A percentile compares a stretch with the other conserved stretches of the same genome.
These are phyloP conservation scores for Aspergillus conjunctus DNA, from an alignment of 495 filamentous ascomycete genomes.

Conservation along the genomic window DNA sequence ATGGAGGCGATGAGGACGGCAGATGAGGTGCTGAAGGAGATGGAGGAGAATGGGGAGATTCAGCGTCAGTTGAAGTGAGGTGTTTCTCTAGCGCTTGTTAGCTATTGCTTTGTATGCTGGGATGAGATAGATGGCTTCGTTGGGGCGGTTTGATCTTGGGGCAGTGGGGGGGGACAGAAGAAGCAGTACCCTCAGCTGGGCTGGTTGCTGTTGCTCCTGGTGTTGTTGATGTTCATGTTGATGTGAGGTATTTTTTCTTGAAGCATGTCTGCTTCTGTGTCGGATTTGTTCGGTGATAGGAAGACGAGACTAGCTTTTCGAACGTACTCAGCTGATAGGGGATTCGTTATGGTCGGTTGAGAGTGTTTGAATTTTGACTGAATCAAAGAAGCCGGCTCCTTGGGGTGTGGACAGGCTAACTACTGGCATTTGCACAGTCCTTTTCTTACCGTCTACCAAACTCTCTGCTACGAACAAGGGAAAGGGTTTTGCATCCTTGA, in stretches of 20 bases:
- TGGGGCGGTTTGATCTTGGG: too few relatives aligned
- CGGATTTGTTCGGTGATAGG: neutral
- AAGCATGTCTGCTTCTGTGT: neutral
- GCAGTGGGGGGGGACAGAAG: too few relatives aligned
- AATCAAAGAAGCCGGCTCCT: neutral
- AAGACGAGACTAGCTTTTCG: neutral
- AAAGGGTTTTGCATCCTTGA: neutral
- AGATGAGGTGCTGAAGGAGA: slow-evolving; percentile 24
- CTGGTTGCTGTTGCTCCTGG: neutral
- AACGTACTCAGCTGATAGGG: neutral
- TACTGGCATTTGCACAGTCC: neutral
- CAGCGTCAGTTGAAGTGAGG: slow-evolving; percentile 14
- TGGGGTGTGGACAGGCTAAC: neutral
- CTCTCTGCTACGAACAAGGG: neutral
- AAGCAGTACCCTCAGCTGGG: too few relatives aligned
- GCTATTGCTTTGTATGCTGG: neutral
- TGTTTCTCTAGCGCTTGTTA: neutral
- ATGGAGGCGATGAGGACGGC: slow-evolving; percentile 49
- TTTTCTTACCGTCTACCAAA: neutral
- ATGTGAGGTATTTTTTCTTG: neutral
- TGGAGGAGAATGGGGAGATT: slow-evolving; percentile 23
- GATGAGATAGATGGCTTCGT: neutral
- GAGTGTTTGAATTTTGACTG: neutral
- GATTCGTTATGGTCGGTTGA: neutral
- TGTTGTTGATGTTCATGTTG: neutral